phyloP scores from a whole-genome alignment of 1,139 yeast genomes.

The Geotrichum carabidarum region DNA sequence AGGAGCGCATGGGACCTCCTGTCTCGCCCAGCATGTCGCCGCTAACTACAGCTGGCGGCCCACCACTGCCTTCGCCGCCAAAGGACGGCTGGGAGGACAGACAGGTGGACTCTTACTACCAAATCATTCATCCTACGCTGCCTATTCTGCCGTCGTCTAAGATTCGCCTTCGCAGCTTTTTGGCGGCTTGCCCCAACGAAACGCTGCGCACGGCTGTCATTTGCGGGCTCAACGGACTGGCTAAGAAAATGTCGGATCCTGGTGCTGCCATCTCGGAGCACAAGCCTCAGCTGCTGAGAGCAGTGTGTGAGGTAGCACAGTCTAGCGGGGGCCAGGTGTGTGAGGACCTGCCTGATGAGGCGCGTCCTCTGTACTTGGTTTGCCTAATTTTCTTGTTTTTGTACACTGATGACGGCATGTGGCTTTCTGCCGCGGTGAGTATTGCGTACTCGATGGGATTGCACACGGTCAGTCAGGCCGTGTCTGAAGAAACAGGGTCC shows the following conservation, averaged over 20 bases:
- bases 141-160: conserved; percentile 39
- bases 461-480: conserved; percentile 20
- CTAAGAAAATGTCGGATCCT: conserved; percentile 14
- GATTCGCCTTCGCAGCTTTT: conserved; percentile 32
- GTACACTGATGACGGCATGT: conserved; percentile 35
- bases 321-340: conserved; percentile 8
- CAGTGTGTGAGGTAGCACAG: conserved; percentile 1
- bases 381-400: conserved; percentile 27
- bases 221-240: conserved; percentile 26
- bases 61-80: background rate
- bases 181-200: conserved; percentile 29
- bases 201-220: conserved; percentile 27
- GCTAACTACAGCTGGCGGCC: background rate
- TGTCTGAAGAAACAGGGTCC: conserved; percentile 26
- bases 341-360: background rate
- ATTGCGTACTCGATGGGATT: conserved; percentile 30
- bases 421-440: conserved; percentile 41
- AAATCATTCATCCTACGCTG: conserved; percentile 39
- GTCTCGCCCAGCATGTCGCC: conserved; percentile 10
- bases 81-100: conserved; percentile 33
- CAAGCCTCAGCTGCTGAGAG: conserved; percentile 1
- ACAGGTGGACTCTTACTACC: conserved; percentile 38
- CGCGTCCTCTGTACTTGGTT: conserved; percentile 2
- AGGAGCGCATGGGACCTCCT: conserved; percentile 5
- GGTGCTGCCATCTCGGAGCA: background rate